Conservation (phyloP, 2,329 filamentous ascomycete species). For the Verticillium dahliae region DNA sequence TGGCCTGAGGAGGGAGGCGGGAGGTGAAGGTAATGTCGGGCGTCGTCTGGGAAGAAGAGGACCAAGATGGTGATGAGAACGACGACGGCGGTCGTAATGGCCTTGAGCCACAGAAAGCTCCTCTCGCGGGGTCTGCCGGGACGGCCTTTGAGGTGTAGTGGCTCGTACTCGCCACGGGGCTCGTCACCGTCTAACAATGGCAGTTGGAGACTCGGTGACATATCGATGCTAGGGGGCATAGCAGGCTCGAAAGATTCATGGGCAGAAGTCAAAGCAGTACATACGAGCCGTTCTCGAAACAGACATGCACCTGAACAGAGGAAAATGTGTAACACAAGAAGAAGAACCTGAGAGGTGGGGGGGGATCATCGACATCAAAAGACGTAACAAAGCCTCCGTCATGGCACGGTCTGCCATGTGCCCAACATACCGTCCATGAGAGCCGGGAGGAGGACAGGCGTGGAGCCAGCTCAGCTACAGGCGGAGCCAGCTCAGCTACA, state of each 20-base stretch:
- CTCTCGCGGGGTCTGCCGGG: not conserved
- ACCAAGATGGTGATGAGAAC: not conserved
- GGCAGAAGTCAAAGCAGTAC: not conserved
- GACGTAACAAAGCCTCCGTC: not conserved
- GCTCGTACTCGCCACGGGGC: not conserved
- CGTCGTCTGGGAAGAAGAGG: not conserved
- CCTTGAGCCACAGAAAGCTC: not conserved
- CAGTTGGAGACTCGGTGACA: not conserved
- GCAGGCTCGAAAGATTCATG: not conserved
- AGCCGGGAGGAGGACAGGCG: too few species aligned
- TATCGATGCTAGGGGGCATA: not conserved
- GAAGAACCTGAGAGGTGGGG: not conserved
- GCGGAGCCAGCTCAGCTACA: too few species aligned
- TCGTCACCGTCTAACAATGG: not conserved
- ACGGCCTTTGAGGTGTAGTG: not conserved
- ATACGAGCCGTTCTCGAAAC: too few species aligned
- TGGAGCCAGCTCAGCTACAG: too few species aligned
- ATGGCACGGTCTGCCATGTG: not conserved
- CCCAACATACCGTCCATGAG: not conserved
- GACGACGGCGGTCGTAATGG: not conserved
- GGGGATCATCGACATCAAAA: not conserved
- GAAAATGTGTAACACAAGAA: too few species aligned
- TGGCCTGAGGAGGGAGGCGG: not conserved
- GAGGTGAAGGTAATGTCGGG: not conserved
- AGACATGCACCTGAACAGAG: too few species aligned